Percentiles rank a stretch among this genome's conserved stretches.
These are phyloP conservation scores for Bruguiera parviflora DNA, from an alignment of 345 rosid species.

Conservation along the genomic window DNA sequence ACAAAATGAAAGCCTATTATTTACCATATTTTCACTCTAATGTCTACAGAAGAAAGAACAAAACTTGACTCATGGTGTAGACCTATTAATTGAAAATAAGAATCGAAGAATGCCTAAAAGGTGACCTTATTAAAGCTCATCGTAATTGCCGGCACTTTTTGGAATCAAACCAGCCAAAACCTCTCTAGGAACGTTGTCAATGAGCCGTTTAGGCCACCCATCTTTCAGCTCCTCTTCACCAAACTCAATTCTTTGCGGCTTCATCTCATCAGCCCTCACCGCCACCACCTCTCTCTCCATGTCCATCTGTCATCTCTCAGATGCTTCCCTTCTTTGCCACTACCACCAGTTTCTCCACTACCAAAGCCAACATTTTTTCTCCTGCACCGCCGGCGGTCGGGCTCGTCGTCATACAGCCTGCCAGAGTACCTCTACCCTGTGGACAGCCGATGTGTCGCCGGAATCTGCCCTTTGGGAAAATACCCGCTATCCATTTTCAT, in stretches of 20 bases:
- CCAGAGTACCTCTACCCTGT: slow-evolving; percentile 41
- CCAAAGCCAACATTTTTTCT: slow-evolving; percentile 14
- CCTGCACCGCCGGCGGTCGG: slow-evolving; percentile 7
- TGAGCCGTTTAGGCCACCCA: slow-evolving; percentile 74
- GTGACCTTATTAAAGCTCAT: slow-evolving; percentile 56
- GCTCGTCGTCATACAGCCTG: slow-evolving; percentile 9
- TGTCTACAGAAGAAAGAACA: neutral
- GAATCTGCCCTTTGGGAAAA: slow-evolving; percentile 10
- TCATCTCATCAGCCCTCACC: slow-evolving; percentile 8
- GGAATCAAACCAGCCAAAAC: slow-evolving; percentile 53
- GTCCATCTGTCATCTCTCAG: slow-evolving; percentile 5
- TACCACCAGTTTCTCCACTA: slow-evolving; percentile 1
- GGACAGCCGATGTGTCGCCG: slow-evolving; percentile 32
- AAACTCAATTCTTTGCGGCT: neutral
- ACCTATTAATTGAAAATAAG: neutral
- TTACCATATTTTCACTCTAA: too few species aligned
- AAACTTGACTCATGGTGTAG: neutral
- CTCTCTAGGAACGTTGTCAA: slow-evolving; percentile 47
- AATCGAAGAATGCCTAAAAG: neutral
- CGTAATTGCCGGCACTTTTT: slow-evolving; percentile 57
- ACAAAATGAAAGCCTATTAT: too few species aligned
- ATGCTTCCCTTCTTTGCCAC: slow-evolving; percentile 19
- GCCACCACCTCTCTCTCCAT: neutral
- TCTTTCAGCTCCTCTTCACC: slow-evolving; percentile 30
- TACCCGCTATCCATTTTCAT: slow-evolving; percentile 49